Evolutionary conservation across 805 yeast genomes (phyloP).

Genomic region (baker's yeast (Saccharomyces cerevisiae)): DNA sequence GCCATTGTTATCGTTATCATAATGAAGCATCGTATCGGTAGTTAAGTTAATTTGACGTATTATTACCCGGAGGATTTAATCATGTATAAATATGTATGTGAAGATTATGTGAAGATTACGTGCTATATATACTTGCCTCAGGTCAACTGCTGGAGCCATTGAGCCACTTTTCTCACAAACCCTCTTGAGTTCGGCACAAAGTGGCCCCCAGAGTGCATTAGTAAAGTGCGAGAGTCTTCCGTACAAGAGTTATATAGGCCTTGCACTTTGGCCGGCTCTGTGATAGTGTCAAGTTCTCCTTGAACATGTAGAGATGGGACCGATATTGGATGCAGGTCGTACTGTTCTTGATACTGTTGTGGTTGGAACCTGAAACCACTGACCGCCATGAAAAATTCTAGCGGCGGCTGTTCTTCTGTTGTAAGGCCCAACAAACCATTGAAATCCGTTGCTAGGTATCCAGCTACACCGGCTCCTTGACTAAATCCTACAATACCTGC

Average conservation of each 20-base stretch:
- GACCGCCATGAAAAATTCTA: conserved; percentile 67
- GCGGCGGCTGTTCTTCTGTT: conserved; percentile 33
- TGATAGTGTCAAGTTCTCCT: conserved; percentile 88
- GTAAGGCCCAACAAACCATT: conserved; percentile 37
- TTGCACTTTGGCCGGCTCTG: conserved; percentile 60
- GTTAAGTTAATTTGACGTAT: background rate
- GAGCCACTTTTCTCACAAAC: conserved; percentile 28
- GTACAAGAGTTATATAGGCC: conserved; percentile 46
- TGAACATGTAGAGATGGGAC: conserved; percentile 62
- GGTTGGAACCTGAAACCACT: conserved; percentile 49
- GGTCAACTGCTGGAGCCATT: conserved; percentile 27
- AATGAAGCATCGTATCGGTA: background rate
- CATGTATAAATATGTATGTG: background rate
- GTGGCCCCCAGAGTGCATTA: conserved; percentile 93
- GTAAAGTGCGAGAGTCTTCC: conserved; percentile 35
- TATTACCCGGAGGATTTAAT: background rate
- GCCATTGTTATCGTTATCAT: background rate
- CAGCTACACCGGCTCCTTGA: conserved; percentile 91
- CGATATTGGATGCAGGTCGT: conserved; percentile 22
- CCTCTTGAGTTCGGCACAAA: conserved; percentile 79
- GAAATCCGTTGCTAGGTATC: conserved; percentile 47
- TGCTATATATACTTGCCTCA: background rate
- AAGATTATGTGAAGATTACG: background rate
- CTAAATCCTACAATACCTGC: conserved; percentile 85
- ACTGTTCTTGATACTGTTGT: conserved; percentile 22